A percentile compares a stretch with the other conserved stretches of the same genome.
Evolutionary conservation across 1,284 basidiomycete genomes (phyloP).

Genomic region (Fistulinella cinereoalba): DNA sequence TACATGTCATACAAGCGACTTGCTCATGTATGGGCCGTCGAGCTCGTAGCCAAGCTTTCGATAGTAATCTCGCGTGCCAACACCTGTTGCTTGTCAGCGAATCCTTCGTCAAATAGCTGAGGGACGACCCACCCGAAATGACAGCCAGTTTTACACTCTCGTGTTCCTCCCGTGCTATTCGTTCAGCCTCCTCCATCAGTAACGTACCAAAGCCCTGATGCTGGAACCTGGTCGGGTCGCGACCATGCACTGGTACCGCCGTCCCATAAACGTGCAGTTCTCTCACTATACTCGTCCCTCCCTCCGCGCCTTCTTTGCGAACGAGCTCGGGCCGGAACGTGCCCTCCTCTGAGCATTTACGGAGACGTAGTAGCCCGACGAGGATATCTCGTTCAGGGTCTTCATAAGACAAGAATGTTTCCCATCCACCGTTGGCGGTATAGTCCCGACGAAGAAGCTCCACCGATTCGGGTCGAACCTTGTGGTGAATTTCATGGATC

Average conservation of each 20-base stretch:
- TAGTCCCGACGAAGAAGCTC: conserved; percentile 98
- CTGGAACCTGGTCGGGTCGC: conserved; percentile 98
- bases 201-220: conserved; percentile 96
- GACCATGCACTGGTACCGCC: conserved; percentile 93
- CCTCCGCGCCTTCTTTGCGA: conserved; percentile 61
- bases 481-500: conserved; percentile 99
- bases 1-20: conserved; percentile 49
- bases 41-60: conserved; percentile 89
- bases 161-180: conserved; percentile 97
- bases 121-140: conserved; percentile 71
- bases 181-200: conserved; percentile 98
- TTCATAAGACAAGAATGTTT: conserved; percentile 98
- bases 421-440: conserved; percentile 97
- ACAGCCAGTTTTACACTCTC: conserved; percentile 93
- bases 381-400: conserved; percentile 97
- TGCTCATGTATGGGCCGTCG: conserved; percentile 98
- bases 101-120: neutral
- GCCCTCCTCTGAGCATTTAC: conserved; percentile 95
- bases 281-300: conserved; percentile 90
- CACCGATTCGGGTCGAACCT: conserved; percentile 93
- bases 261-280: conserved; percentile 99
- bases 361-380: conserved; percentile 86
- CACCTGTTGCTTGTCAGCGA: conserved; percentile 48
- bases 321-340: conserved; percentile 95
- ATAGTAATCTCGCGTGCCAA: conserved; percentile 95